A percentile compares a stretch with the other conserved stretches of the same genome.
These are phyloP conservation scores for Thraustochytrium striatum DNA, from an alignment of 352 stramenopile species.

Conservation along the genomic window DNA sequence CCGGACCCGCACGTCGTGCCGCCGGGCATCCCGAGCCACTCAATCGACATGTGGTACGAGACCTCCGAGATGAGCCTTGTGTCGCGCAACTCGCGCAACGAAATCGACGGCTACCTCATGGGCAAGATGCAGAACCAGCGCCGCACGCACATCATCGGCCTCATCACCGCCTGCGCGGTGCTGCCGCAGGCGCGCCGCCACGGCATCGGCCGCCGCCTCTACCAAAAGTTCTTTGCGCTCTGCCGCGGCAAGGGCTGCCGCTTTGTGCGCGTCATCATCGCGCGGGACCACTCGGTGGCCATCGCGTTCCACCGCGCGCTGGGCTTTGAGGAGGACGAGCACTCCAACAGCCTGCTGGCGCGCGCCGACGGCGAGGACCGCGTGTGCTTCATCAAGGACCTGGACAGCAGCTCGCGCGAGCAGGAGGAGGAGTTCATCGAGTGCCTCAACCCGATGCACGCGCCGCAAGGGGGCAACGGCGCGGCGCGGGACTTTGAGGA, in stretches of 20 bases:
- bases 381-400: constrained; percentile 24
- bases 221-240: constrained; percentile 4
- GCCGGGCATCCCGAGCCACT: not conserved
- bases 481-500: too few species aligned
- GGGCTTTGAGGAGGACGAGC: constrained; percentile 32
- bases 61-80: not conserved
- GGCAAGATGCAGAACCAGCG: constrained; percentile 1
- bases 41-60: not conserved
- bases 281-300: not conserved
- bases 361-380: not conserved
- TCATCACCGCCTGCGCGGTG: constrained; percentile 6
- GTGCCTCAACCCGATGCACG: constrained; percentile 15
- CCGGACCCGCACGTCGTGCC: not conserved
- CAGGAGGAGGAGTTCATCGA: constrained; percentile 11
- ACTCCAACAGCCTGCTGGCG: not conserved
- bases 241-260: constrained; percentile 1
- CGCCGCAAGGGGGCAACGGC: too few species aligned
- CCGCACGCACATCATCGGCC: not conserved
- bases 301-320: constrained; percentile 7
- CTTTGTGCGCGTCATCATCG: constrained; percentile 17
- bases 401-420: not conserved
- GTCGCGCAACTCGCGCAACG: not conserved
- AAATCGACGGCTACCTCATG: constrained; percentile 38
- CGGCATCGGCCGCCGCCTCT: constrained; percentile 2
- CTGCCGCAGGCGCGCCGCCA: not conserved